phyloP scores from a whole-genome alignment of 768 basidiomycete genomes.

The Russula dissimulans region DNA sequence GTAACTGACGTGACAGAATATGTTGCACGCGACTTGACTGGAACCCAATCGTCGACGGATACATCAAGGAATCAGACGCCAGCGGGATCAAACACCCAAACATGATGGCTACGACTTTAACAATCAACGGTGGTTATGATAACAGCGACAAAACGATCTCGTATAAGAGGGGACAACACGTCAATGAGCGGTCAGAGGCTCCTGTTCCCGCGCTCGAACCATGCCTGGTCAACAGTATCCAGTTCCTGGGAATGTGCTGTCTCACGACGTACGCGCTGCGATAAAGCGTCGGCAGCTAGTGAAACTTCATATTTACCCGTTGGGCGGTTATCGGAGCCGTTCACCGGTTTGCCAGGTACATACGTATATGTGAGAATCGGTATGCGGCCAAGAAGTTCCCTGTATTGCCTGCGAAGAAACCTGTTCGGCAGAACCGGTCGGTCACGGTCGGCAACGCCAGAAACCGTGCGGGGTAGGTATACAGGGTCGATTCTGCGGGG shows the following conservation, averaged over 20 bases:
- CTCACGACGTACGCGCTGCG: constrained; percentile 1
- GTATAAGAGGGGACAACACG: neutral
- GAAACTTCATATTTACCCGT: constrained; percentile 27
- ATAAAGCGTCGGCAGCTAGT: constrained; percentile 27
- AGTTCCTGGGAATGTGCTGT: constrained; percentile 19
- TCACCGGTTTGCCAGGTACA: neutral
- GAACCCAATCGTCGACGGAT: too few species aligned
- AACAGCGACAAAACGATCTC: too few species aligned
- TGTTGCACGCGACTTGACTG: too few species aligned
- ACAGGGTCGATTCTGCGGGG: constrained; percentile 6
- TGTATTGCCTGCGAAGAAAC: constrained; percentile 43
- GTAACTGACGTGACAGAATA: too few species aligned
- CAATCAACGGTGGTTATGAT: neutral
- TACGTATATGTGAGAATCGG: constrained; percentile 40
- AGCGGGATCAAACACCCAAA: too few species aligned
- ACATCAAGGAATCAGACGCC: too few species aligned
- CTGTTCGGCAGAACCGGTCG: constrained; percentile 11
- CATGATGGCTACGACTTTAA: too few species aligned
- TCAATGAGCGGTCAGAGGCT: neutral
- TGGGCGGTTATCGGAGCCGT: neutral
- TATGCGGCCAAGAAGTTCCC: constrained; percentile 46
- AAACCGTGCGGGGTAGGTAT: neutral
- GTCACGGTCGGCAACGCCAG: neutral
- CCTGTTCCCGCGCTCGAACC: constrained; percentile 23
- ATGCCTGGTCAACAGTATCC: constrained; percentile 28